Evolutionary conservation across 108 stramenopile species (phyloP).

Genomic region (Cylindrotheca closterium): DNA sequence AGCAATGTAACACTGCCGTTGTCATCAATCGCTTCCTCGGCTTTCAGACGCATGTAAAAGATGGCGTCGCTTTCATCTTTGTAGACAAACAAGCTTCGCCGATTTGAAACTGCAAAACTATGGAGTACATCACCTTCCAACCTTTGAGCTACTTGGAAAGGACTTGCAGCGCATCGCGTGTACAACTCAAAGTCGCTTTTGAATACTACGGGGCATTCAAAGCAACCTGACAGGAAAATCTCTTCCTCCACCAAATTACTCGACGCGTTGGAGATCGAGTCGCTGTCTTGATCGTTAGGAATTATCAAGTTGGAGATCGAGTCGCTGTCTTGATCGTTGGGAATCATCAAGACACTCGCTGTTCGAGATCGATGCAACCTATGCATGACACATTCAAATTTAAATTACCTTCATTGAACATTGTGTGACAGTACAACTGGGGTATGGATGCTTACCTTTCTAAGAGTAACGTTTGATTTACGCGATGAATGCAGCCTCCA

Average conservation of each 20-base stretch:
- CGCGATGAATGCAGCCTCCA: constrained; percentile 41
- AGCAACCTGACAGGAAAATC: constrained; percentile 28
- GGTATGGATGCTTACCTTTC: constrained; percentile 31
- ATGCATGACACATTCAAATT: no score
- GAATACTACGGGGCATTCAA: constrained; percentile 62
- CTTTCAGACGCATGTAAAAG: constrained; percentile 80
- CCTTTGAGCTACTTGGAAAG: constrained; percentile 49
- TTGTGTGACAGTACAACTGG: neutral
- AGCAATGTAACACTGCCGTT: constrained; percentile 53
- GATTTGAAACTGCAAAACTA: constrained; percentile 74
- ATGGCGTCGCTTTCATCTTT: constrained; percentile 71
- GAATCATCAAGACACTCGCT: constrained; percentile 52
- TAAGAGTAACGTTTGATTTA: constrained; percentile 66
- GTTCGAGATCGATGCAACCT: constrained; percentile 59
- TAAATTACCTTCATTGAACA: neutral
- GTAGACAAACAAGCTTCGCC: constrained; percentile 64
- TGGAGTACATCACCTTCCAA: constrained; percentile 69
- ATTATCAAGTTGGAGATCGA: constrained; percentile 33
- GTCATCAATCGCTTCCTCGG: constrained; percentile 30
- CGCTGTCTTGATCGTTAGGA: constrained; percentile 10
- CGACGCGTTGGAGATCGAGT: neutral
- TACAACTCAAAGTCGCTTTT: constrained; percentile 42
- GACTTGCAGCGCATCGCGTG: constrained; percentile 53
- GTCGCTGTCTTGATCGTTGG: constrained; percentile 4
- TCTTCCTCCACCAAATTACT: neutral